Percentiles rank a stretch among this genome's conserved stretches.
Evolutionary conservation across 495 filamentous ascomycete genomes (phyloP).

Genomic region (Evansstolkia leycettana): DNA sequence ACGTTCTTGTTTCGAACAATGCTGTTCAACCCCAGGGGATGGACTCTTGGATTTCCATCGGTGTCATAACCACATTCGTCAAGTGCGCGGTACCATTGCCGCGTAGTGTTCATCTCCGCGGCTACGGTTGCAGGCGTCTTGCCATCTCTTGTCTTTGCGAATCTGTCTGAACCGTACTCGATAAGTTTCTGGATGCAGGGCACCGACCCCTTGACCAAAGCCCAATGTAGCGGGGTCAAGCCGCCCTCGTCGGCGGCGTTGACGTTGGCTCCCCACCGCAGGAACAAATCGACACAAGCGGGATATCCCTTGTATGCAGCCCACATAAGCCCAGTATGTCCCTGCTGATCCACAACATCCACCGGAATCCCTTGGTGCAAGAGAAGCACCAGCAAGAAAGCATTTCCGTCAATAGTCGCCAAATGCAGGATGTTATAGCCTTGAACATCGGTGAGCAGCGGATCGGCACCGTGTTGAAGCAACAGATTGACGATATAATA

Average conservation of each 20-base stretch:
- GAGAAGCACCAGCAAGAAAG: constrained; percentile 76
- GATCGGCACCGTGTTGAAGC: constrained; percentile 79
- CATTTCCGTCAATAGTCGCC: constrained; percentile 92
- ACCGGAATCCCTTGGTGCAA: constrained; percentile 90
- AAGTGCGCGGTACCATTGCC: constrained; percentile 74
- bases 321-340: constrained; percentile 96
- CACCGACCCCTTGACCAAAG: constrained; percentile 79
- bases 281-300: constrained; percentile 79
- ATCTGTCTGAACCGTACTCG: constrained; percentile 89
- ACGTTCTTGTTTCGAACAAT: constrained; percentile 63
- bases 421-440: constrained; percentile 96
- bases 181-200: constrained; percentile 81
- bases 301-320: constrained; percentile 94
- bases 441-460: constrained; percentile 76
- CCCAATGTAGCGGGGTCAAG: constrained; percentile 92
- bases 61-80: constrained; percentile 73
- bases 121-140: constrained; percentile 80
- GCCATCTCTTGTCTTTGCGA: constrained; percentile 71
- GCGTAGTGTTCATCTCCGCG: constrained; percentile 74
- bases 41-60: constrained; percentile 55
- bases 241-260: constrained; percentile 83
- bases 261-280: constrained; percentile 91
- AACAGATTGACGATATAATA: constrained; percentile 76
- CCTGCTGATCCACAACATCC: constrained; percentile 74
- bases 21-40: constrained; percentile 36